Conservation (phyloP, 805 yeast genomes). For the Zygoascus ofunaensis region DNA sequence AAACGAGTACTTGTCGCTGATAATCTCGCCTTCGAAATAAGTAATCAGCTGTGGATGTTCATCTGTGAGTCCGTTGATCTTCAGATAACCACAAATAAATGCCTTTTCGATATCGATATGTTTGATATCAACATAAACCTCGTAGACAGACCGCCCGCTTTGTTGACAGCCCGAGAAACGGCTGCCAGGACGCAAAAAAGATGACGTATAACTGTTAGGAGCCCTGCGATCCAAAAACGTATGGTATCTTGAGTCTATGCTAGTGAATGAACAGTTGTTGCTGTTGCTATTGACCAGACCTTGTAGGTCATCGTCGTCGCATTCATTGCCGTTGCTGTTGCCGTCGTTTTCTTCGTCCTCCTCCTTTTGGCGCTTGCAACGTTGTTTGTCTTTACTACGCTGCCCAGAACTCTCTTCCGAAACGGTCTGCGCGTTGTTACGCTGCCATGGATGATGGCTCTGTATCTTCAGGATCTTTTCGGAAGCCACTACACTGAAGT, state of each 20-base stretch:
- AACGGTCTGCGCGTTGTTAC: too few relatives aligned
- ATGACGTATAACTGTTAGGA: slow-evolving; percentile 19
- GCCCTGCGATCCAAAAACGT: slow-evolving; percentile 8
- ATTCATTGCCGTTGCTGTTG: too few relatives aligned
- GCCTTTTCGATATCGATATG: slow-evolving; percentile 54
- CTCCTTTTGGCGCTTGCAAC: not conserved
- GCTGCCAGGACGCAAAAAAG: slow-evolving; percentile 53
- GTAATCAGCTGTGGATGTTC: slow-evolving; percentile 57
- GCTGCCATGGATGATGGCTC: too few relatives aligned
- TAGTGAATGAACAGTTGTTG: not conserved
- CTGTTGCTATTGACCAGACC: not conserved
- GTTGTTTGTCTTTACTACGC: not conserved
- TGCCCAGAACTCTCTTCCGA: too few relatives aligned
- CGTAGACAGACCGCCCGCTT: slow-evolving; percentile 55
- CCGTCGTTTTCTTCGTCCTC: not conserved
- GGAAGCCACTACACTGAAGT: too few relatives aligned
- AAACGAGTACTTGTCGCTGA: slow-evolving; percentile 52
- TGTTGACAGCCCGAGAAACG: slow-evolving; percentile 60
- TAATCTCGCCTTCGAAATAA: slow-evolving; percentile 62
- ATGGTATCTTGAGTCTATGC: slow-evolving; percentile 8
- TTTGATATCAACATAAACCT: slow-evolving; percentile 59
- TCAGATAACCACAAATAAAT: slow-evolving; percentile 48
- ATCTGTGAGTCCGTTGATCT: slow-evolving; percentile 53
- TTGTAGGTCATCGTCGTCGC: too few relatives aligned
- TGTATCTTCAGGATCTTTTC: too few relatives aligned